phyloP scores from a whole-genome alignment of 2,329 filamentous ascomycete genomes.

The Verticillium klebahnii region DNA sequence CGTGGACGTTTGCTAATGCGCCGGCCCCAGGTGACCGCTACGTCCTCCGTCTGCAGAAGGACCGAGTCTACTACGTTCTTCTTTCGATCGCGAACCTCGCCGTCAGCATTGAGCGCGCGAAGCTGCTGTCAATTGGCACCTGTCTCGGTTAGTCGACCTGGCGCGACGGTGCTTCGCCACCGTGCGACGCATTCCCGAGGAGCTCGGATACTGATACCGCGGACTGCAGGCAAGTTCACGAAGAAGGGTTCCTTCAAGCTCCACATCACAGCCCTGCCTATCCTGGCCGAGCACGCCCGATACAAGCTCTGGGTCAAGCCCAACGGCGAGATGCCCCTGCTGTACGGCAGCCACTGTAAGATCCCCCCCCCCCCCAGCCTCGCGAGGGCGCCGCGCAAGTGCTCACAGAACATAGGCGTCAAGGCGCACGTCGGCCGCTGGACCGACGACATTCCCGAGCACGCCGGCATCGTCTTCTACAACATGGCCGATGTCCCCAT shows the following conservation, averaged over 20 bases:
- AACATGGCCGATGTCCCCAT: slow-evolving; percentile 91
- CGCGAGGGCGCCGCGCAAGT: neutral
- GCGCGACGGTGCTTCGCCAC: neutral
- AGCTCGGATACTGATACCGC: neutral
- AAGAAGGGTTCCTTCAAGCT: slow-evolving; percentile 88
- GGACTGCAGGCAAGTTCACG: slow-evolving; percentile 73
- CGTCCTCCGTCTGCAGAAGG: slow-evolving; percentile 75
- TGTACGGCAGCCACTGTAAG: slow-evolving; percentile 76
- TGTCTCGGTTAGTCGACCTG: slow-evolving; percentile 56
- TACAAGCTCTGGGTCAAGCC: slow-evolving; percentile 97
- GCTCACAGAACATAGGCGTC: slow-evolving; percentile 43
- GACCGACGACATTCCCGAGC: slow-evolving; percentile 89
- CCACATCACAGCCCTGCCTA: slow-evolving; percentile 82
- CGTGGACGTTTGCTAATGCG: neutral
- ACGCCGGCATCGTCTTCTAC: slow-evolving; percentile 85
- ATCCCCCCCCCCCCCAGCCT: neutral
- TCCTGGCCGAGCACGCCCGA: slow-evolving; percentile 84
- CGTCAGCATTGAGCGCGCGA: slow-evolving; percentile 75
- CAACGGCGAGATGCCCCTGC: slow-evolving; percentile 95
- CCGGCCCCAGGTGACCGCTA: slow-evolving; percentile 57
- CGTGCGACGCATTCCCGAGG: neutral
- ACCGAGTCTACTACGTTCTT: slow-evolving; percentile 87
- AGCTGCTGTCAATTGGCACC: slow-evolving; percentile 81
- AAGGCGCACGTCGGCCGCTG: slow-evolving; percentile 68
- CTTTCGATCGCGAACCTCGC: slow-evolving; percentile 88